phyloP scores from a whole-genome alignment of 192 early-diverging fungal species.

The Spinellus fusiger region DNA sequence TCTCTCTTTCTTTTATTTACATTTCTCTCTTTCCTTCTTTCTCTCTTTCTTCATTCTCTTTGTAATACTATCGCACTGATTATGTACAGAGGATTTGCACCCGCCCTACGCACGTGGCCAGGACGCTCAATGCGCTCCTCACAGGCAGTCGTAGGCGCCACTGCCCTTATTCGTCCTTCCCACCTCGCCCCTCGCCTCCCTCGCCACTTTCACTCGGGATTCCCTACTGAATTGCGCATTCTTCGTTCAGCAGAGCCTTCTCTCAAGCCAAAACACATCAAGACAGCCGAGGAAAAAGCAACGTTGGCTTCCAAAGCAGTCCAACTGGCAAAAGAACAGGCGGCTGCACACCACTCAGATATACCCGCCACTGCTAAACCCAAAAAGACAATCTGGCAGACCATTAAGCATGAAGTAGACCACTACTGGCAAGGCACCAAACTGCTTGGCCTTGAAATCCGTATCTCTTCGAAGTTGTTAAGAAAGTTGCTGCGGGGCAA shows the following conservation, averaged over 20 bases:
- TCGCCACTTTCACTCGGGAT: neutral
- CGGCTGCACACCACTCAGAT: too few species aligned
- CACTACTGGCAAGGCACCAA: constrained; percentile 95
- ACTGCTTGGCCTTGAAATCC: constrained; percentile 82
- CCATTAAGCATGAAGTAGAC: constrained; percentile 81
- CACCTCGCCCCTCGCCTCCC: neutral
- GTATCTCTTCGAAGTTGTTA: constrained; percentile 75
- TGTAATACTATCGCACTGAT: neutral
- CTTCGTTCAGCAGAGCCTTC: constrained; percentile 12
- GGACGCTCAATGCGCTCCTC: neutral
- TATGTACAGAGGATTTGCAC: neutral
- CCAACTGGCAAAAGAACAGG: constrained; percentile 30
- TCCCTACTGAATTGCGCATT: constrained; percentile 27
- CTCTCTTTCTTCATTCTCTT: neutral
- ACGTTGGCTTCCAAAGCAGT: constrained; percentile 33
- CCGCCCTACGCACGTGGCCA: neutral
- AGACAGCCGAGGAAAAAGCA: constrained; percentile 31
- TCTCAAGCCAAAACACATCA: constrained; percentile 27
- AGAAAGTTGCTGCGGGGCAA: constrained; percentile 69
- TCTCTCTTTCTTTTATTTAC: neutral
- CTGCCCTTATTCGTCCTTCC: neutral
- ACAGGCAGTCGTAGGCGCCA: neutral
- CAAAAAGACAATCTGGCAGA: constrained; percentile 62
- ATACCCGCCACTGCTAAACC: constrained; percentile 7
- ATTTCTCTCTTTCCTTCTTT: neutral